Conservation (phyloP, 352 stramenopile species). For the Albugo laibachii region DNA sequence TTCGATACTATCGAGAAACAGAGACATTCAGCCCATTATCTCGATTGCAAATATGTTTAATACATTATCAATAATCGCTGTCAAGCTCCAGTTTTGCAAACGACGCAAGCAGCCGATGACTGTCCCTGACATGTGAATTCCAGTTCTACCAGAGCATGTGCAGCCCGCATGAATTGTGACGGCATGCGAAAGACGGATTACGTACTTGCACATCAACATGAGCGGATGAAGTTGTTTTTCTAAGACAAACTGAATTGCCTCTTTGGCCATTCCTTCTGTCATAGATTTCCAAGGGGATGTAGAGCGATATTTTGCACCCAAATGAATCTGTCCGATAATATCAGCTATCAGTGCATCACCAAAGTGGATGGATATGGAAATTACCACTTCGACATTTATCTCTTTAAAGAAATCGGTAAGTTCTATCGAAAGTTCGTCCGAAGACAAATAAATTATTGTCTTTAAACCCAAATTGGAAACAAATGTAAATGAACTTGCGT, state of each 20-base stretch:
- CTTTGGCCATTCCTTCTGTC: constrained; percentile 68
- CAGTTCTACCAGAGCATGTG: constrained; percentile 19
- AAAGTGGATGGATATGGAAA: constrained; percentile 1
- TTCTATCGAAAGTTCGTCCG: constrained; percentile 60
- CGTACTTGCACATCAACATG: constrained; percentile 78
- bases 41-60: background rate
- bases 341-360: background rate
- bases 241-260: constrained; percentile 67
- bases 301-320: constrained; percentile 64
- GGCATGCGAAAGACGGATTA: background rate
- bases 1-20: constrained; percentile 35
- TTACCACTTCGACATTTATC: constrained; percentile 53
- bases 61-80: constrained; percentile 74
- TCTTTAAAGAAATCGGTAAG: constrained; percentile 67
- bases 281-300: constrained; percentile 50
- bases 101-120: constrained; percentile 66
- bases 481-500: constrained; percentile 68
- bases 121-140: constrained; percentile 50
- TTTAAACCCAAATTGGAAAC: constrained; percentile 59
- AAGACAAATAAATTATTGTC: constrained; percentile 72
- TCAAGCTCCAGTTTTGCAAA: constrained; percentile 74
- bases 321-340: constrained; percentile 26
- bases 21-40: background rate
- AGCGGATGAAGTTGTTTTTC: constrained; percentile 60
- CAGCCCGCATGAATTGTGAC: background rate